Conservation (phyloP, 2,329 filamentous ascomycete genomes). For the Calcarisporium arbuscula region DNA sequence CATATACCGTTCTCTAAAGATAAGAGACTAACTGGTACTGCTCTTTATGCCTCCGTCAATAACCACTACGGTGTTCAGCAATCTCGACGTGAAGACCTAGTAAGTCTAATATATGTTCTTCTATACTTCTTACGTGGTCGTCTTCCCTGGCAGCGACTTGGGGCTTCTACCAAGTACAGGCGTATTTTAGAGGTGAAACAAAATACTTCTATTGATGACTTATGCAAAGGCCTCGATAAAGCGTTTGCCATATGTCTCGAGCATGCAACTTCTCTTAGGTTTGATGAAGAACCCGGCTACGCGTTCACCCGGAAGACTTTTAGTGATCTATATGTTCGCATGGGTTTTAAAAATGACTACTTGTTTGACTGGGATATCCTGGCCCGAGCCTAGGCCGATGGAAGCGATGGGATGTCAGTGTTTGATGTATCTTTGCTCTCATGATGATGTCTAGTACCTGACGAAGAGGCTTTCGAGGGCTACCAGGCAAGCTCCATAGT, state of each 20-base stretch:
- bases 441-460: no score
- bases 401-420: no score
- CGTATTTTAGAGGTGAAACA: slow-evolving; percentile 99
- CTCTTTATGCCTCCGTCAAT: slow-evolving; percentile 98
- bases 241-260: slow-evolving; percentile 99
- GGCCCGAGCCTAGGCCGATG: slow-evolving; percentile 80
- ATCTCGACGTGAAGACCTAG: slow-evolving; percentile 98
- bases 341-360: slow-evolving; percentile 99
- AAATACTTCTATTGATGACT: slow-evolving; percentile 96
- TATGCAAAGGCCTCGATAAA: slow-evolving; percentile 98
- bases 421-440: no score
- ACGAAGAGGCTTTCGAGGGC: no score
- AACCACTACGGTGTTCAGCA: slow-evolving; percentile 98
- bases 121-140: slow-evolving; percentile 99
- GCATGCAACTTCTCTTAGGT: slow-evolving; percentile 96
- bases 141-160: slow-evolving; percentile 96
- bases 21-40: slow-evolving; percentile 99
- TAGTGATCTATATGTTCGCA: slow-evolving; percentile 98
- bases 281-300: slow-evolving; percentile 99
- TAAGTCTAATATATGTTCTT: slow-evolving; percentile 98
- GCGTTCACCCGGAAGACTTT: slow-evolving; percentile 99
- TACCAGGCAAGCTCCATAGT: no score
- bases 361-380: slow-evolving; percentile 99
- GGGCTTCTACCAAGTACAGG: slow-evolving; percentile 98
- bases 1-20: slow-evolving; percentile 99